phyloP scores from a whole-genome alignment of 1,284 basidiomycete species.

The Cutaneotrichosporon cyanovorans region DNA sequence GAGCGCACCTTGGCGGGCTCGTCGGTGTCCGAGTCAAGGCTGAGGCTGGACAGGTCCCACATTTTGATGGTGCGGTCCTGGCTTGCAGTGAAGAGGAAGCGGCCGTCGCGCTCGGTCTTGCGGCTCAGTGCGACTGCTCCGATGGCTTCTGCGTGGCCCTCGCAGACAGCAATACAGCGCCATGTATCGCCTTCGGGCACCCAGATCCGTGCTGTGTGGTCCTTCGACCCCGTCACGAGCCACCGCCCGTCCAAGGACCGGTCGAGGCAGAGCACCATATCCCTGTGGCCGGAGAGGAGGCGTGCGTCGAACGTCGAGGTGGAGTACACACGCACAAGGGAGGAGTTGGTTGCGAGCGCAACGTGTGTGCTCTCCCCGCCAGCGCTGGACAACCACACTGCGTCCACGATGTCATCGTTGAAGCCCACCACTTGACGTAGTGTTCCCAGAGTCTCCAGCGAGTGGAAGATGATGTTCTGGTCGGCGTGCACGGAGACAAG shows the following conservation, averaged over 20 bases:
- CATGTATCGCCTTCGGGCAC: constrained; percentile 53
- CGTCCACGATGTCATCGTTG: constrained; percentile 96
- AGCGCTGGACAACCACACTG: constrained; percentile 56
- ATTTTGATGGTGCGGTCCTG: constrained; percentile 98
- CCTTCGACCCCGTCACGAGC: constrained; percentile 86
- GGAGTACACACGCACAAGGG: constrained; percentile 80
- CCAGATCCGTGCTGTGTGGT: constrained; percentile 84
- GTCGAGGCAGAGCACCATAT: constrained; percentile 84
- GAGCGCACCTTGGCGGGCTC: constrained; percentile 58
- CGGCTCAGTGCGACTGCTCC: constrained; percentile 79
- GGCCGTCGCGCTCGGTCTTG: constrained; percentile 31
- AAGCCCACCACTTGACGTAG: constrained; percentile 89
- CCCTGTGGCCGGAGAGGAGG: constrained; percentile 76
- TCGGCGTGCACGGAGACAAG: constrained; percentile 91
- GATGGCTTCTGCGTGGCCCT: constrained; percentile 90
- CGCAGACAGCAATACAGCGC: constrained; percentile 75
- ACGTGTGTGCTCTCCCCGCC: constrained; percentile 52
- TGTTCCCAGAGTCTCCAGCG: constrained; percentile 56
- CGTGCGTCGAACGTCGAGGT: constrained; percentile 64
- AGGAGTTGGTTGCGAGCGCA: constrained; percentile 92
- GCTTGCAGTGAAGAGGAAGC: constrained; percentile 84
- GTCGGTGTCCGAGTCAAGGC: constrained; percentile 1
- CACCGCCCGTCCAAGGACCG: constrained; percentile 59
- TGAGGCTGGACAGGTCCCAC: constrained; percentile 71
- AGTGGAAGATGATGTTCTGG: constrained; percentile 90